Evolutionary conservation across 495 filamentous ascomycete genomes (phyloP), one percentile per base, ranked within the genome.

Genomic region (Antarctomyces pellizariae): DNA sequence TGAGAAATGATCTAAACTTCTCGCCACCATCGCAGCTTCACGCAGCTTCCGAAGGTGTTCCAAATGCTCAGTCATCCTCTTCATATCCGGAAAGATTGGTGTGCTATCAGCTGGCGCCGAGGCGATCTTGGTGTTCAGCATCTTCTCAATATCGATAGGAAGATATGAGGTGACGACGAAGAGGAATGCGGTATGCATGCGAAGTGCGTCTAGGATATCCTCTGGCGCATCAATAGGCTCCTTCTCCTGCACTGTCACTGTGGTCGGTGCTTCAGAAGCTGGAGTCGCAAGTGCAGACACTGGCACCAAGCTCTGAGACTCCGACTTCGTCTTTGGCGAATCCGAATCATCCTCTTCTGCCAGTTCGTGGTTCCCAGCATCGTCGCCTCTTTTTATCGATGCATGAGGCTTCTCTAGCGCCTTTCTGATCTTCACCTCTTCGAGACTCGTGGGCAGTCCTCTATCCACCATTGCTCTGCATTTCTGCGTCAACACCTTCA

Each of bases 141-240:
- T 38, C 2, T 43, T 30, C 3, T 52, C 54, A 7, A 89, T 43
- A 1, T 49, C 16, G 0, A 54, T 31, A 0, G 75, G 46, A 3
- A 90, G 31, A 46, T 90, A 93, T 26, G 62, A 60, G 2, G 71
- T 57, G 30, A 64, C 62, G 28, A 97, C 60, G 47, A 80, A 91
- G n/a, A 60, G 49, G 18, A 89, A 52, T 2, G 78, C 67, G 0
- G 68, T 73, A 22, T 71, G 71, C 15, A 92, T 51, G 16, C 76
- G 64, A 19, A 83, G 69, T 2, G 89, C 57, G 13, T 56, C 50
- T 3, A 56, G 26, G 19, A 80, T 43, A 18, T 61, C 50, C 3
- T 56, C 49, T 0, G 63, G 47, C 9, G 57, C 48, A 7, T 43
- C 46, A 13, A 64, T 60, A 5, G 59, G 54, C 21, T 58, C 38